A percentile compares a stretch with the other conserved stretches of the same genome.
These are phyloP conservation scores for Starmerella lactis-condensi DNA, from an alignment of 805 yeast species.

Conservation along the genomic window DNA sequence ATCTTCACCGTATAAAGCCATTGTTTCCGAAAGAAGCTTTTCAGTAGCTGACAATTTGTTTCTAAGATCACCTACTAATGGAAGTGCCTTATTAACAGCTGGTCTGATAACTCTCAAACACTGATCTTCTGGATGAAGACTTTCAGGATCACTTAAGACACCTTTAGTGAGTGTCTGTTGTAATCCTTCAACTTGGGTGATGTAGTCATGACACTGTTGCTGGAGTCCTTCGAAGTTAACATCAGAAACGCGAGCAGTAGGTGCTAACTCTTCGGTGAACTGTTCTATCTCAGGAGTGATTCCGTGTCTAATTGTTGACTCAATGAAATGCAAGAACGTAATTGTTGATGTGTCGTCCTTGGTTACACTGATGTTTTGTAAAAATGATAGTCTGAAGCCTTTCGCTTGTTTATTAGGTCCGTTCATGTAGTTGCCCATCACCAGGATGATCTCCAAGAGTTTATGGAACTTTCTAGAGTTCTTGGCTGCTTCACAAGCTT, in stretches of 20 bases:
- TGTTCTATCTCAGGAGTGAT: slow-evolving; percentile 54
- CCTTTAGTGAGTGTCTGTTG: slow-evolving; percentile 63
- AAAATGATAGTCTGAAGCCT: slow-evolving; percentile 80
- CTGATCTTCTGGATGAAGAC: slow-evolving; percentile 69
- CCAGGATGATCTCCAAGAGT: slow-evolving; percentile 65
- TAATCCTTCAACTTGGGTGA: slow-evolving; percentile 45
- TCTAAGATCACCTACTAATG: slow-evolving; percentile 44
- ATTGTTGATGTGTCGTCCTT: slow-evolving; percentile 74
- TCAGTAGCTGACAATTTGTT: slow-evolving; percentile 46
- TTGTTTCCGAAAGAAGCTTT: slow-evolving; percentile 46
- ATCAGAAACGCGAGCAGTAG: slow-evolving; percentile 44
- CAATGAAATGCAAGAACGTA: slow-evolving; percentile 85
- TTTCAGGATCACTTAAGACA: slow-evolving; percentile 57
- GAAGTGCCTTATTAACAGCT: slow-evolving; percentile 56
- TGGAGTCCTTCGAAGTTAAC: slow-evolving; percentile 67
- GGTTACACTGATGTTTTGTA: slow-evolving; percentile 74
- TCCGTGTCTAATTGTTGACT: slow-evolving; percentile 62
- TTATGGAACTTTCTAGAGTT: slow-evolving; percentile 49
- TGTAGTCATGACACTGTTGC: slow-evolving; percentile 48
- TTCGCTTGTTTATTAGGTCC: slow-evolving; percentile 78
- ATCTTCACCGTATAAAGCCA: slow-evolving; percentile 86
- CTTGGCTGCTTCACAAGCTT: slow-evolving; percentile 48
- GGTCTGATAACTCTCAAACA: slow-evolving; percentile 43
- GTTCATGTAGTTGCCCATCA: slow-evolving; percentile 94
- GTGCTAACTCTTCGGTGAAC: slow-evolving; percentile 55